Base-by-base conservation (phyloP, 2,329 filamentous ascomycete species). In the Epicoccum nigrum region DNA sequence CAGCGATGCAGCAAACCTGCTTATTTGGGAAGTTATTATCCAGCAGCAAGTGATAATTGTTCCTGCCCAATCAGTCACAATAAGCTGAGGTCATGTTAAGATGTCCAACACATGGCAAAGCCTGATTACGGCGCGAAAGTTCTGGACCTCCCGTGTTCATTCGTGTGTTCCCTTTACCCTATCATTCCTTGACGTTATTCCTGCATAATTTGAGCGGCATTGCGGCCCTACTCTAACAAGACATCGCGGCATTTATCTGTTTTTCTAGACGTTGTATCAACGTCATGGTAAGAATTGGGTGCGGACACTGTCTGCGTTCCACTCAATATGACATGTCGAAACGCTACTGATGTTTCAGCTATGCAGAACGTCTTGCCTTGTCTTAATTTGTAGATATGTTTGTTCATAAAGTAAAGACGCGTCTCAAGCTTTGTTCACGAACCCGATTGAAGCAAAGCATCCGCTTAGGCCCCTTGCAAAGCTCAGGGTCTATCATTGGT, bases 1-100 rank as follows among this genome's bases (percentile, higher is more conserved):
- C 28, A 41, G 49, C 39, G 38, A 34, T 43, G 33, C 49, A 52
- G 49, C 49, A 52, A 47, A 52, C 43, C 33, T 52, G 33, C 49
- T 52, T 46, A 6, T 39, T 47, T 25, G 44, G 49, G 49, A 38
- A 52, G 23, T 33, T 32, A n/a, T 16, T 32, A 38, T 37, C 39
- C 43, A 43, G 38, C 43, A 31, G 16, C 25, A 47, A 20, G 30
- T 47, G 49, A 17, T 47, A 47, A 43, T 17, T 39, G 49, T 33
- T 47, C 42, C 49, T 43, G 21, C 33, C 49, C 49, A 52, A 52
- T 52, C 49, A 39, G n/a, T 37, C 23, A 38, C 33, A 32, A 16
- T 16, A 34, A 23, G 6, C 7, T 35, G 23, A 16, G 15, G 27
- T 43, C 38, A 27, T 52, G 43, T 38, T 42, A 28, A 27, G 17